phyloP scores from a whole-genome alignment of 2,329 filamentous ascomycete genomes.

The Hymenoscyphus linearis region DNA sequence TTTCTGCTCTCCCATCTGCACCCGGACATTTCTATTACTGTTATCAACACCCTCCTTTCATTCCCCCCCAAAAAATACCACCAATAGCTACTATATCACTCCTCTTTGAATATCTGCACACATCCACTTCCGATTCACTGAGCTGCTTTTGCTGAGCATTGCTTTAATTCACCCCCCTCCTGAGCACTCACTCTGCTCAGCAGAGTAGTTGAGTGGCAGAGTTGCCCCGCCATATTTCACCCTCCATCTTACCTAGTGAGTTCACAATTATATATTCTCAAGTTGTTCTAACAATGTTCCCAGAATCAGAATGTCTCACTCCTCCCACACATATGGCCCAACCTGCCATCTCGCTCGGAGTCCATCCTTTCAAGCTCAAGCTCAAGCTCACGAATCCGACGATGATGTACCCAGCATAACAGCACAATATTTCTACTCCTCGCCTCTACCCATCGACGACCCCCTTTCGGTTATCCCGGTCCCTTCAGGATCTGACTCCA shows the following conservation, averaged over 20 bases:
- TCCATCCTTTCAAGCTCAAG: constrained; percentile 15
- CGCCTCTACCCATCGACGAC: constrained; percentile 78
- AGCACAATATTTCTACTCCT: constrained; percentile 82
- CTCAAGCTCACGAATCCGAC: constrained; percentile 24
- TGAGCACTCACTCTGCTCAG: constrained; percentile 11
- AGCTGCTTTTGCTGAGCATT: not conserved
- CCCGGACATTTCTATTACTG: not conserved
- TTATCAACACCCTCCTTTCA: not conserved
- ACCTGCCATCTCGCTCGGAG: constrained; percentile 27
- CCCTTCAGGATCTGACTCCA: constrained; percentile 45
- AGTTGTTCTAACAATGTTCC: constrained; percentile 1
- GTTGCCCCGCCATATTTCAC: not conserved
- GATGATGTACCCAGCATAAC: constrained; percentile 52
- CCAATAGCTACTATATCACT: not conserved
- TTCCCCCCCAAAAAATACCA: not conserved
- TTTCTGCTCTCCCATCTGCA: not conserved
- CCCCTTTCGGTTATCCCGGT: constrained; percentile 64
- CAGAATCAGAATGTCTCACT: constrained; percentile 25
- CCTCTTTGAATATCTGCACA: not conserved
- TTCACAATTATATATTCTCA: not conserved
- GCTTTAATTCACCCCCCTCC: not conserved
- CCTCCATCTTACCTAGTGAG: not conserved
- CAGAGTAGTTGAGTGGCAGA: constrained; percentile 5
- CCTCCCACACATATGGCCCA: constrained; percentile 30
- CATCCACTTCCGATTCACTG: not conserved